phyloP scores from a whole-genome alignment of 495 filamentous ascomycete species.

The Aspergillus heteromorphus region DNA sequence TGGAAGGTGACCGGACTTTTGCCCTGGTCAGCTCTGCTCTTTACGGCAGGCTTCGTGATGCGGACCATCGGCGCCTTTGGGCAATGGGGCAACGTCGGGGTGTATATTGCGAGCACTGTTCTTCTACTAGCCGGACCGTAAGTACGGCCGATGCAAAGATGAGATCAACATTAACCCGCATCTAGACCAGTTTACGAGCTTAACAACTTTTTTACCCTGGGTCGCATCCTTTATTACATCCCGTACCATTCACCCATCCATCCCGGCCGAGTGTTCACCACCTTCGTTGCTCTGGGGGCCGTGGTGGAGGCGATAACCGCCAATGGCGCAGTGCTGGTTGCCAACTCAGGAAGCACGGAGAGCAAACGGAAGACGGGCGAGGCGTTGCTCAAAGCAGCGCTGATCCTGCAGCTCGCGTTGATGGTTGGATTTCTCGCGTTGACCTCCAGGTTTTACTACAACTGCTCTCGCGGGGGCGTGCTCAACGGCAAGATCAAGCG shows the following conservation, averaged over 20 bases:
- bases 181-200: constrained; percentile 65
- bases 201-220: constrained; percentile 71
- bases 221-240: constrained; percentile 71
- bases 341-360: constrained; percentile 41
- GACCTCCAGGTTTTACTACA: constrained; percentile 53
- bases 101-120: constrained; percentile 57
- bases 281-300: constrained; percentile 61
- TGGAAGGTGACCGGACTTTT: constrained; percentile 52
- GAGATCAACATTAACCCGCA: background rate
- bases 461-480: constrained; percentile 49
- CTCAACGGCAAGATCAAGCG: constrained; percentile 51
- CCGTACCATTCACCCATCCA: constrained; percentile 74
- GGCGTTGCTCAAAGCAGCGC: constrained; percentile 56
- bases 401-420: constrained; percentile 63
- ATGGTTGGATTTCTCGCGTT: constrained; percentile 57
- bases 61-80: constrained; percentile 53
- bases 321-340: constrained; percentile 58
- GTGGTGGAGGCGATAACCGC: constrained; percentile 64
- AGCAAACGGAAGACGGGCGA: constrained; percentile 48
- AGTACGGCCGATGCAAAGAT: constrained; percentile 17
- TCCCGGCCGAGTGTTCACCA: constrained; percentile 68
- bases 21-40: constrained; percentile 46
- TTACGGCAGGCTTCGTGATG: constrained; percentile 54
- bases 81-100: constrained; percentile 48
- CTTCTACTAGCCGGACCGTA: constrained; percentile 63